phyloP scores from a whole-genome alignment of 805 yeast species.

The Hanseniaspora mollemarum region DNA sequence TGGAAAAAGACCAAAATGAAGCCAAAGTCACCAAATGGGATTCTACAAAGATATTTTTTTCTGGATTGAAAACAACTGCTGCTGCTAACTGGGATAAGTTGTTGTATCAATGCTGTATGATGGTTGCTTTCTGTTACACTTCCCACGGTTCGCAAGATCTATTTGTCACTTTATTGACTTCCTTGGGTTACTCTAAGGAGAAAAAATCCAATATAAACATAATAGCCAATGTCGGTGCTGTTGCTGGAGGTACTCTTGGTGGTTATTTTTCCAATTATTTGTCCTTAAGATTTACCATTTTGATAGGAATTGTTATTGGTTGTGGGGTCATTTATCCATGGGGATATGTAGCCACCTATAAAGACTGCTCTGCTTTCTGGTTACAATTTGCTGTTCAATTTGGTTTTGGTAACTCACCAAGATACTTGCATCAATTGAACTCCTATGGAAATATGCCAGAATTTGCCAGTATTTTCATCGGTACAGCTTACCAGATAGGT shows the following conservation, averaged over 20 bases:
- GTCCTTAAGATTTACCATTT: slow-evolving; percentile 56
- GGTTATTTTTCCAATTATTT: slow-evolving; percentile 53
- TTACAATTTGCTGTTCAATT: slow-evolving; percentile 57
- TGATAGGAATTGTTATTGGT: slow-evolving; percentile 43
- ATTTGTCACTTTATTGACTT: slow-evolving; percentile 50
- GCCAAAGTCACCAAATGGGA: slow-evolving; percentile 22
- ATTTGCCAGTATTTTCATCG: slow-evolving; percentile 51
- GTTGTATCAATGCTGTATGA: slow-evolving; percentile 44
- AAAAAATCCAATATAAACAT: slow-evolving; percentile 48
- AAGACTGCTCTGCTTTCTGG: slow-evolving; percentile 49
- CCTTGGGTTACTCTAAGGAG: slow-evolving; percentile 35
- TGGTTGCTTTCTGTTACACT: slow-evolving; percentile 61
- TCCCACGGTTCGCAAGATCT: slow-evolving; percentile 69
- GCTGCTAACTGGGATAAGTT: slow-evolving; percentile 48
- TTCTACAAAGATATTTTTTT: slow-evolving; percentile 26
- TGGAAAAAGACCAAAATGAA: slow-evolving; percentile 22
- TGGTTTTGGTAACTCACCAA: slow-evolving; percentile 58
- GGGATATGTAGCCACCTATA: slow-evolving; percentile 38
- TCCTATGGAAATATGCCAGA: slow-evolving; percentile 36
- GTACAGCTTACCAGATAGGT: slow-evolving; percentile 57
- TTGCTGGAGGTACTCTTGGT: slow-evolving; percentile 49
- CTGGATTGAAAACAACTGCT: slow-evolving; percentile 29
- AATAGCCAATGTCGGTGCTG: slow-evolving; percentile 57
- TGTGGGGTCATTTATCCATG: slow-evolving; percentile 56
- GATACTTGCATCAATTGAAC: slow-evolving; percentile 49